Evolutionary conservation across 805 yeast species (phyloP).

Genomic region (Starmerella geochares): DNA sequence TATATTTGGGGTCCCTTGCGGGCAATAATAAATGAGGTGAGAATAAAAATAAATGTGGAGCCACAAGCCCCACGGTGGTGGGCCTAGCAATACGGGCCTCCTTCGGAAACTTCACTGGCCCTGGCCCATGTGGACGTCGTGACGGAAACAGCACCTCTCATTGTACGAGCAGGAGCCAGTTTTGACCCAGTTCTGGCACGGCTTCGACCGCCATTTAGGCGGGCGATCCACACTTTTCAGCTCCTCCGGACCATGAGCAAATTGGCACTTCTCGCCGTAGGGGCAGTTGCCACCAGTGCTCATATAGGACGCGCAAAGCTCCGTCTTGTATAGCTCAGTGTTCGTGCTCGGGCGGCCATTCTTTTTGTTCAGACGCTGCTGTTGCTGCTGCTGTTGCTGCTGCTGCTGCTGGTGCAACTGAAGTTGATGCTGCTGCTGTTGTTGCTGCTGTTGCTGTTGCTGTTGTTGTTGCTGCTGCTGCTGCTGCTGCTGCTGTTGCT

Average conservation of each 20-base stretch:
- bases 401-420: conserved; percentile 14
- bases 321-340: conserved; percentile 78
- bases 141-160: conserved; percentile 84
- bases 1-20: neutral
- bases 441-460: conserved; percentile 1
- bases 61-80: neutral
- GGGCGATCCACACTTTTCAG: conserved; percentile 62
- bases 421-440: conserved; percentile 10
- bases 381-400: conserved; percentile 12
- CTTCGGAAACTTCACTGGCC: conserved; percentile 2
- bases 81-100: neutral
- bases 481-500: conserved; percentile 13
- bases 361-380: conserved; percentile 25
- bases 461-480: conserved; percentile 5
- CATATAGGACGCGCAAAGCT: conserved; percentile 69
- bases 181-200: conserved; percentile 79
- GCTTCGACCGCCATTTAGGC: conserved; percentile 80
- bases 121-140: conserved; percentile 33
- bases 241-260: conserved; percentile 81
- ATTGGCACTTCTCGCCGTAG: conserved; percentile 84
- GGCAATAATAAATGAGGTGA: conserved; percentile 7
- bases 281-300: conserved; percentile 66
- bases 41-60: conserved; percentile 1
- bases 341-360: conserved; percentile 34
- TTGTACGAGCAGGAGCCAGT: conserved; percentile 81